These are phyloP conservation scores for Rubus idaeus DNA, from an alignment of 306 rosid species.

Conservation along the genomic window DNA sequence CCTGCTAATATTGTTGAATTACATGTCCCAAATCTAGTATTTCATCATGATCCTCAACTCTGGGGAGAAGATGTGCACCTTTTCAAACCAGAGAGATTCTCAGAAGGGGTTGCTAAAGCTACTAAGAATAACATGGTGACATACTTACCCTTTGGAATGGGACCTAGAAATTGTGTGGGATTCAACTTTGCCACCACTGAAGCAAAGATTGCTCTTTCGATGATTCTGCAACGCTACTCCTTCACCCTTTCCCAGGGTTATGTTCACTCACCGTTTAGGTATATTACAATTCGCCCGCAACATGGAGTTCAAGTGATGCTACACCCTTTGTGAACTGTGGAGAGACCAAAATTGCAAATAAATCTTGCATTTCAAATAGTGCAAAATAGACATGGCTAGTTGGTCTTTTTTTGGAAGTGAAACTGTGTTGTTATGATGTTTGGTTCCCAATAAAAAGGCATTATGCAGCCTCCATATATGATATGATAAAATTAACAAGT, in stretches of 20 bases:
- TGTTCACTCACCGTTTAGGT: background rate
- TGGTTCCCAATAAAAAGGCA: background rate
- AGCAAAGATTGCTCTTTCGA: background rate
- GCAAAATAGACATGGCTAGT: background rate
- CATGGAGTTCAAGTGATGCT: background rate
- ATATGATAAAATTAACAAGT: background rate
- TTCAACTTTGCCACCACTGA: background rate
- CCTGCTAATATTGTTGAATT: slow-evolving; percentile 4
- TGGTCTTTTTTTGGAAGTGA: background rate
- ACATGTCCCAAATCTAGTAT: background rate
- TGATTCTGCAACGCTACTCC: background rate
- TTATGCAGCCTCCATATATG: background rate
- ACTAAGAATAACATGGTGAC: background rate
- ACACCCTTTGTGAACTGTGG: background rate
- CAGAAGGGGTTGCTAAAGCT: slow-evolving; percentile 11
- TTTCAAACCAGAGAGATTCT: slow-evolving; percentile 4
- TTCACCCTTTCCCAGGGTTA: background rate
- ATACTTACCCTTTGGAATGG: slow-evolving; percentile 3
- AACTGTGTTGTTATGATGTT: background rate
- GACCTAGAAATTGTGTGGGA: slow-evolving; percentile 6
- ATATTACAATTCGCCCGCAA: background rate
- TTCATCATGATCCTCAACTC: background rate
- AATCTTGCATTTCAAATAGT: background rate
- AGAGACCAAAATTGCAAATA: background rate
- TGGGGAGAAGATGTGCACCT: slow-evolving; percentile 7